Conservation (phyloP, 2,329 filamentous ascomycete genomes). For the Verticillium isaacii region DNA sequence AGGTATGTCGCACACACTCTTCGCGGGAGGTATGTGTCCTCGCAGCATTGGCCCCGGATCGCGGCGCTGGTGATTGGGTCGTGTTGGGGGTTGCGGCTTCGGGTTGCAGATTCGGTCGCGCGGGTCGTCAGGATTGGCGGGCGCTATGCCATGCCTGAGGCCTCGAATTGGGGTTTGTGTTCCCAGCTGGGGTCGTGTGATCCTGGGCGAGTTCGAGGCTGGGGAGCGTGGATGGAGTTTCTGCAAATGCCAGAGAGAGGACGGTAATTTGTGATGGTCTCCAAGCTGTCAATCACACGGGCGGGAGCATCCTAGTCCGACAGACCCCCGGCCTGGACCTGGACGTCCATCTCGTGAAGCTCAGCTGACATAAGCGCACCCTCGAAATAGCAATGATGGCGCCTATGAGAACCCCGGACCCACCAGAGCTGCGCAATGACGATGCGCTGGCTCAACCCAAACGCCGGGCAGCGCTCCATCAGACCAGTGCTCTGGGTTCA, state of each 20-base stretch:
- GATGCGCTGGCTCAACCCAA: neutral
- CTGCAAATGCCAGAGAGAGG: neutral
- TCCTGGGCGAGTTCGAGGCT: neutral
- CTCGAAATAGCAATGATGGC: neutral
- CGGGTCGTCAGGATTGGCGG: neutral
- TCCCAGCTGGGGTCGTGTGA: neutral
- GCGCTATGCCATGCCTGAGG: neutral
- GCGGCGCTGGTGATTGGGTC: neutral
- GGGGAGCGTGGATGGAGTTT: neutral
- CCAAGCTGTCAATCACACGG: neutral
- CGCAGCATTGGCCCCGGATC: neutral
- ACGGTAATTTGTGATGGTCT: neutral
- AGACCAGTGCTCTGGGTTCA: neutral
- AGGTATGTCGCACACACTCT: slow-evolving; percentile 6
- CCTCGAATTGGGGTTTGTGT: neutral
- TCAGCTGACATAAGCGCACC: neutral
- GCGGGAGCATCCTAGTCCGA: neutral
- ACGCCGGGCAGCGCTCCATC: neutral
- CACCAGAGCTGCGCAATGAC: neutral
- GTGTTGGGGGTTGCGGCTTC: neutral
- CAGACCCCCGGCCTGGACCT: no score
- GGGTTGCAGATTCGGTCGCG: neutral
- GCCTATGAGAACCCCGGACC: neutral
- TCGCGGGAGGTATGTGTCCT: neutral
- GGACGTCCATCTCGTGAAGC: neutral